Evolutionary conservation across 2,329 filamentous ascomycete species (phyloP).

Genomic region (Pseudomassariella vexata): DNA sequence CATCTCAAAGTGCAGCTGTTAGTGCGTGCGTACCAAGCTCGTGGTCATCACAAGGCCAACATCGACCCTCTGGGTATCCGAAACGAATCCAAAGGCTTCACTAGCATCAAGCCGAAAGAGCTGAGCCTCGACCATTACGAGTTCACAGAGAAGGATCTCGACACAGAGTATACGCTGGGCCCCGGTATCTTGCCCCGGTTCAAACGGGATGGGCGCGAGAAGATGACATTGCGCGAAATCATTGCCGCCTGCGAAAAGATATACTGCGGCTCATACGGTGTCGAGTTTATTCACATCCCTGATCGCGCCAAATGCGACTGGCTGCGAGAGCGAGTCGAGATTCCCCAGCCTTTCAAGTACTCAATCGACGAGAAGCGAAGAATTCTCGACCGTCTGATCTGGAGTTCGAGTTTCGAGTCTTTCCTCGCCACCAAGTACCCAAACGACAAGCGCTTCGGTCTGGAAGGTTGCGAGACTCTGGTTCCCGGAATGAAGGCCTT

Average conservation of each 20-base stretch:
- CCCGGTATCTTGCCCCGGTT: constrained; percentile 94
- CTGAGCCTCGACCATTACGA: constrained; percentile 89
- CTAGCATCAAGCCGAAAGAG: constrained; percentile 85
- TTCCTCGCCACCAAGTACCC: constrained; percentile 97
- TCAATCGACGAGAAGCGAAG: constrained; percentile 97
- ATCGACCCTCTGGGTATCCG: constrained; percentile 95
- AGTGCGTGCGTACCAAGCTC: constrained; percentile 94
- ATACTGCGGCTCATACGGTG: constrained; percentile 95
- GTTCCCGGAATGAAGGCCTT: constrained; percentile 99
- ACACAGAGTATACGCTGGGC: constrained; percentile 84
- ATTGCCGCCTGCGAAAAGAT: constrained; percentile 88
- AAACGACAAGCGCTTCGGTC: constrained; percentile 98
- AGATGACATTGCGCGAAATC: constrained; percentile 96
- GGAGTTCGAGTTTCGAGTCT: constrained; percentile 94
- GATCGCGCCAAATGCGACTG: constrained; percentile 97
- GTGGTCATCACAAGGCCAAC: constrained; percentile 96
- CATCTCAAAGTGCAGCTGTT: constrained; percentile 97
- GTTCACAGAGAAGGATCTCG: constrained; percentile 90
- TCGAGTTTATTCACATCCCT: constrained; percentile 98
- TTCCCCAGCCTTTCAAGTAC: constrained; percentile 93
- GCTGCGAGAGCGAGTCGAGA: constrained; percentile 91
- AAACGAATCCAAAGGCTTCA: constrained; percentile 75
- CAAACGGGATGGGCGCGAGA: constrained; percentile 79
- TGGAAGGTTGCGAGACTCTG: constrained; percentile 93
- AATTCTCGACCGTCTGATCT: constrained; percentile 95